Conservation (phyloP, 2,329 filamentous ascomycete species). For the Byssoonygena ceratinophila region DNA sequence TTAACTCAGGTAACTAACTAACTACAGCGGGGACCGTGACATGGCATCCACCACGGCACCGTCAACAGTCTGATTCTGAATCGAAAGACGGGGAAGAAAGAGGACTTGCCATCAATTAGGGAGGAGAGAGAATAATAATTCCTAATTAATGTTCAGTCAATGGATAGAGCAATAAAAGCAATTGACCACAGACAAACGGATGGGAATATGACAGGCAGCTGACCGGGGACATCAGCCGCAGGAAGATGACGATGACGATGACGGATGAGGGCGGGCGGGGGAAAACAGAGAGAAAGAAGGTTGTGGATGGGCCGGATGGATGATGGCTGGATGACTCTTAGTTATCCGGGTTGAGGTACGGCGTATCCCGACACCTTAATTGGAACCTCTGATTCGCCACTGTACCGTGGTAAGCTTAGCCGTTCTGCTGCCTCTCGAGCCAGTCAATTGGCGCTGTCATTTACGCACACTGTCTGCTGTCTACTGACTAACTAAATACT, state of each 20-base stretch:
- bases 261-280: not conserved
- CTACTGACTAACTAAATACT: too few relatives aligned
- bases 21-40: constrained; percentile 1
- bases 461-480: too few relatives aligned
- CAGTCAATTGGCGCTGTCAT: not conserved
- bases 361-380: not conserved
- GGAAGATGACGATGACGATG: not conserved
- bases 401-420: not conserved
- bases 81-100: not conserved
- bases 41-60: not conserved
- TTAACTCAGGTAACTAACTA: too few relatives aligned
- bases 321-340: too few relatives aligned
- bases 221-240: constrained; percentile 2
- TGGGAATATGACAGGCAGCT: not conserved
- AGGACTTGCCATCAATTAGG: too few relatives aligned
- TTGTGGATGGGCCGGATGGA: too few relatives aligned
- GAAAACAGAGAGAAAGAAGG: too few relatives aligned
- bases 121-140: too few relatives aligned
- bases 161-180: too few relatives aligned
- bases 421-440: not conserved
- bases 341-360: not conserved
- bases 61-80: not conserved
- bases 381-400: not conserved
- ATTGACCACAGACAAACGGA: too few relatives aligned
- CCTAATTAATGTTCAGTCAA: too few relatives aligned